Conservation (phyloP, 306 rosid genomes). For the Urtica urens region DNA sequence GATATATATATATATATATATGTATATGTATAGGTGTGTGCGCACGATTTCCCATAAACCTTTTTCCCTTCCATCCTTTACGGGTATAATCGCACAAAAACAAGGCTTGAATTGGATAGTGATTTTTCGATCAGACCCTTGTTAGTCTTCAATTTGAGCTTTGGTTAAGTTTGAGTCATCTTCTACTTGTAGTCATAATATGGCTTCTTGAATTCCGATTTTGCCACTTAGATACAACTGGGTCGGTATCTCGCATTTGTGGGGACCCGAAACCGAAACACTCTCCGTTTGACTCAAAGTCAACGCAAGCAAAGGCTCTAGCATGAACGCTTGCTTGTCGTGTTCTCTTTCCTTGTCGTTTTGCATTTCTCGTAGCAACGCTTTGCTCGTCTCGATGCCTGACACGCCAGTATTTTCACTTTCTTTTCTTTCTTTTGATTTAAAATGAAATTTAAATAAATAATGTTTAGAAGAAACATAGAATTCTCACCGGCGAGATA, state of each 20-base stretch:
- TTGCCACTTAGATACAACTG: slow-evolving; percentile 63
- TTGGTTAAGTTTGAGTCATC: too few species aligned
- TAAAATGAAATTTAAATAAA: neutral
- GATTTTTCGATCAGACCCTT: too few species aligned
- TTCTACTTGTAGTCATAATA: slow-evolving; percentile 38
- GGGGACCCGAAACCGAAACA: slow-evolving; percentile 54
- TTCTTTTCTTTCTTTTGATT: too few species aligned
- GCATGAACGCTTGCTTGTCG: slow-evolving; percentile 40
- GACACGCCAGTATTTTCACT: too few species aligned
- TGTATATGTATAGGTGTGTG: too few species aligned
- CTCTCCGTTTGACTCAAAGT: slow-evolving; percentile 45
- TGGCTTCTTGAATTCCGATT: slow-evolving; percentile 47
- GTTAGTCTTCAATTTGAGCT: too few species aligned
- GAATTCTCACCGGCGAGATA: slow-evolving; percentile 62
- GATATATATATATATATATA: too few species aligned
- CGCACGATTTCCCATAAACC: too few species aligned
- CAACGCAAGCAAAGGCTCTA: slow-evolving; percentile 68
- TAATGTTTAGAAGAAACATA: neutral
- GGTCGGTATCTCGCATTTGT: slow-evolving; percentile 67
- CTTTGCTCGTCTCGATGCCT: slow-evolving; percentile 80
- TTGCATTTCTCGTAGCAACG: slow-evolving; percentile 56
- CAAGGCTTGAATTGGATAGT: too few species aligned
- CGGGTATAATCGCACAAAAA: too few species aligned
- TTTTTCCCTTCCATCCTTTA: too few species aligned
- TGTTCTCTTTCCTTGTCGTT: slow-evolving; percentile 47